phyloP scores from a whole-genome alignment of 108 stramenopile genomes.

The Chaetoceros tenuissimus region DNA sequence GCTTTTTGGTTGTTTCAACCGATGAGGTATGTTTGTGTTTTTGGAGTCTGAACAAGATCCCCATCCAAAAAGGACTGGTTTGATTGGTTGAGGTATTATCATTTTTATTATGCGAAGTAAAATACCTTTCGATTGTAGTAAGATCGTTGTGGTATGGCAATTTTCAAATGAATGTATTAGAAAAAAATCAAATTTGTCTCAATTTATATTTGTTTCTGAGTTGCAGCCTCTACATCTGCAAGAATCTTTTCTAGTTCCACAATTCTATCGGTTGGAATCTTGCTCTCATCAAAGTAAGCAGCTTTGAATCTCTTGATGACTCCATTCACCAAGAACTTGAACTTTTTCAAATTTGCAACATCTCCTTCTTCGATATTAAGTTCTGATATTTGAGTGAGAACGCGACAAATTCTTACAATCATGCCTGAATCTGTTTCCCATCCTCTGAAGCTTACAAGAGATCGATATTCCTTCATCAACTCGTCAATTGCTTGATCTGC shows the following conservation, averaged over 20 bases:
- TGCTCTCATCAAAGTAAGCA: constrained; percentile 19
- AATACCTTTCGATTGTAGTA: too few species aligned
- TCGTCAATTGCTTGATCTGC: constrained; percentile 46
- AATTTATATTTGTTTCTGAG: too few species aligned
- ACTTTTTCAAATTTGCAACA: constrained; percentile 45
- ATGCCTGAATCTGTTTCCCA: constrained; percentile 62
- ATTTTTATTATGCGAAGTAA: too few species aligned
- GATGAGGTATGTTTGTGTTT: too few species aligned
- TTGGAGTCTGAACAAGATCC: too few species aligned
- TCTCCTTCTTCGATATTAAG: constrained; percentile 30
- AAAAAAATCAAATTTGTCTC: too few species aligned
- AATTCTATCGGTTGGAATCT: constrained; percentile 25
- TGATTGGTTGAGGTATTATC: too few species aligned
- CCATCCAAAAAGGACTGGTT: too few species aligned
- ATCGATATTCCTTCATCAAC: constrained; percentile 79
- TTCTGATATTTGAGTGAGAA: constrained; percentile 43
- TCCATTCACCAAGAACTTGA: constrained; percentile 50
- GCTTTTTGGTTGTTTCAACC: too few species aligned
- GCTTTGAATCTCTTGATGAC: constrained; percentile 47
- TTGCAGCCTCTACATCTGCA: constrained; percentile 32
- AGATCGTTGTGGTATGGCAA: too few species aligned
- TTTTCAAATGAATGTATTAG: too few species aligned
- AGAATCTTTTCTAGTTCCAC: constrained; percentile 28
- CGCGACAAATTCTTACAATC: constrained; percentile 35
- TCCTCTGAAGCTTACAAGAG: constrained; percentile 35